A percentile compares a stretch with the other conserved stretches of the same genome.
Evolutionary conservation across 352 stramenopile species (phyloP).

Genomic region (Phytophthora constricta): DNA sequence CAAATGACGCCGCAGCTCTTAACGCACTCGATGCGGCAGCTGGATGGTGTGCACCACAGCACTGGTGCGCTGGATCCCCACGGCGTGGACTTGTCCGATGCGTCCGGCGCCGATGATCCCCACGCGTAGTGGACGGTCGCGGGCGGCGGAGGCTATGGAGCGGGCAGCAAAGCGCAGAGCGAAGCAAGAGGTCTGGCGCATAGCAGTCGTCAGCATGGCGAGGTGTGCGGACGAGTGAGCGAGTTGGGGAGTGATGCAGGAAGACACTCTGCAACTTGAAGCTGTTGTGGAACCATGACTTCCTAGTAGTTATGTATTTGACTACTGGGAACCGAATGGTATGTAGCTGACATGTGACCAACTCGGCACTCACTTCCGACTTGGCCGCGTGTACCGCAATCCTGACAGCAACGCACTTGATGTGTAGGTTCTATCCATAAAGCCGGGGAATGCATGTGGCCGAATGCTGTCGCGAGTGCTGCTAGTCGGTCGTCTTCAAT

Average conservation of each 20-base stretch:
- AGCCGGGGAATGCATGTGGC: no score
- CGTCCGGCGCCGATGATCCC: constrained; percentile 75
- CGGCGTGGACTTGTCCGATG: constrained; percentile 69
- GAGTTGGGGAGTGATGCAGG: constrained; percentile 15
- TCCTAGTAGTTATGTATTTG: no score
- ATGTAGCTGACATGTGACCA: no score
- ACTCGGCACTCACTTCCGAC: no score
- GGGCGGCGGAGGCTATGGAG: constrained; percentile 22
- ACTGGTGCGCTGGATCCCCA: constrained; percentile 53
- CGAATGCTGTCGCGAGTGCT: no score
- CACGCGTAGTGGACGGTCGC: constrained; percentile 48
- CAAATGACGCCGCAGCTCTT: not conserved
- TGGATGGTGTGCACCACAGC: constrained; percentile 58
- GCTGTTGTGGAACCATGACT: no score
- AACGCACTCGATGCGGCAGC: constrained; percentile 28
- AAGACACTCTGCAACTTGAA: constrained; percentile 24
- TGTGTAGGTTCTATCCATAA: no score
- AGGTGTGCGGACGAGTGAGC: not conserved
- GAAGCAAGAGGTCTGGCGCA: constrained; percentile 8
- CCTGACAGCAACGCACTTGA: no score
- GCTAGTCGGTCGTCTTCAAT: no score
- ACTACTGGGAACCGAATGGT: no score
- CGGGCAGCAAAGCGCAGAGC: constrained; percentile 18
- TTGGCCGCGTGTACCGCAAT: no score
- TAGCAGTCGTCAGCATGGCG: constrained; percentile 15